These are phyloP conservation scores for Phytopythium helicoides DNA, from an alignment of 352 stramenopile genomes.

Conservation along the genomic window DNA sequence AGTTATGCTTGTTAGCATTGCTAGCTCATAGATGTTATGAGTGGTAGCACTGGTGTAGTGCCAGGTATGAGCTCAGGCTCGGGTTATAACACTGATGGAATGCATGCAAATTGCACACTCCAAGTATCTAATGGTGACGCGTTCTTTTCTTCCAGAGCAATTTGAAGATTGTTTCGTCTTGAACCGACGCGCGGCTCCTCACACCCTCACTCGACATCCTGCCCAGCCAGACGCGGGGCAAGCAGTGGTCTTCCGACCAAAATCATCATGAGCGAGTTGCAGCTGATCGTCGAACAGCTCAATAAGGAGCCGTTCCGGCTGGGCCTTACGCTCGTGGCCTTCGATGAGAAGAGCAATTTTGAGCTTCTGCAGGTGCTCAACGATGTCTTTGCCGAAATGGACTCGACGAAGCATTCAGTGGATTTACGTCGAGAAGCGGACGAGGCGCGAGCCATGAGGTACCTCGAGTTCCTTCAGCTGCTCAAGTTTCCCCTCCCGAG, in stretches of 20 bases:
- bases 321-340: slow-evolving; percentile 87
- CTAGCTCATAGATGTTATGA: neutral
- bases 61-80: no score
- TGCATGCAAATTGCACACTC: no score
- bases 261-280: slow-evolving; percentile 82
- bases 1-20: neutral
- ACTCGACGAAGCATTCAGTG: slow-evolving; percentile 74
- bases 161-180: no score
- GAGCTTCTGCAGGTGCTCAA: slow-evolving; percentile 94
- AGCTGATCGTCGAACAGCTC: slow-evolving; percentile 92
- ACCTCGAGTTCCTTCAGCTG: slow-evolving; percentile 91
- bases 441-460: slow-evolving; percentile 73
- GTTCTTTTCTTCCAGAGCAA: no score
- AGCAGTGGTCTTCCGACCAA: no score
- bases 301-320: slow-evolving; percentile 92
- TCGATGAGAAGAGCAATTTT: slow-evolving; percentile 93
- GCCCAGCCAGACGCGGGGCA: no score
- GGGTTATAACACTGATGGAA: no score
- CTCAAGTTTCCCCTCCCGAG: slow-evolving; percentile 91
- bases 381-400: slow-evolving; percentile 90
- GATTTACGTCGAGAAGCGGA: slow-evolving; percentile 84
- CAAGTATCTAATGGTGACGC: no score
- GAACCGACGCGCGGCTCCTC: no score
- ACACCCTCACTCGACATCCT: no score
- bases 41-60: no score